Evolutionary conservation across 2,329 filamentous ascomycete genomes (phyloP).

Genomic region (Hypoxylon sp.): DNA sequence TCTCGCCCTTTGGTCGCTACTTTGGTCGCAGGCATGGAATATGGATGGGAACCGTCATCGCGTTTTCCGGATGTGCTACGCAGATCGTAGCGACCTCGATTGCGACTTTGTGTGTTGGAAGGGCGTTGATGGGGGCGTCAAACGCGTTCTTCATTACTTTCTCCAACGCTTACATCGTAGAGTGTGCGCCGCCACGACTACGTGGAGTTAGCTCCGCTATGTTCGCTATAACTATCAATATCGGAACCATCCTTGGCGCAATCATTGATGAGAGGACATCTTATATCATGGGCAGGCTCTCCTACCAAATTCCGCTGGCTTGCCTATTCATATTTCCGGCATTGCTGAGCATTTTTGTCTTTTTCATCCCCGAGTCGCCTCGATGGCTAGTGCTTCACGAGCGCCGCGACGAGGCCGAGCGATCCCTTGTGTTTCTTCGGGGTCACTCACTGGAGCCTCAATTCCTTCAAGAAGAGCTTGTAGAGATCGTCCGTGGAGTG

Average conservation of each 20-base stretch:
- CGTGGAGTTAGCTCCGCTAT: slow-evolving; percentile 37
- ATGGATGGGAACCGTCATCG: slow-evolving; percentile 47
- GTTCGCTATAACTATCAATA: slow-evolving; percentile 37
- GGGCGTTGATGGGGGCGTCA: slow-evolving; percentile 48
- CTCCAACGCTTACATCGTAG: slow-evolving; percentile 50
- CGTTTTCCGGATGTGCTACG: slow-evolving; percentile 42
- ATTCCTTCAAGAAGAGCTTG: slow-evolving; percentile 45
- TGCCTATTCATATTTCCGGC: slow-evolving; percentile 42
- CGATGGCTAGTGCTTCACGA: slow-evolving; percentile 52
- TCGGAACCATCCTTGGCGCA: slow-evolving; percentile 39
- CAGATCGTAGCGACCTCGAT: slow-evolving; percentile 46
- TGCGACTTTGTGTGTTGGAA: slow-evolving; percentile 46
- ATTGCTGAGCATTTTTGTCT: slow-evolving; percentile 42
- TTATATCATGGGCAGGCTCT: slow-evolving; percentile 37
- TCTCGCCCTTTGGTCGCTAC: slow-evolving; percentile 43
- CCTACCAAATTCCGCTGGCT: slow-evolving; percentile 43
- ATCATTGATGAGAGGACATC: slow-evolving; percentile 41
- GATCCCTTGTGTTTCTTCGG: slow-evolving; percentile 46
- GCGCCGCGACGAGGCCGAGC: slow-evolving; percentile 49
- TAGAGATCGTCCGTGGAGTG: slow-evolving; percentile 47
- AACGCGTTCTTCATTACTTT: slow-evolving; percentile 51
- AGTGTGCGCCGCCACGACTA: slow-evolving; percentile 46
- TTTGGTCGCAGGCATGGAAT: slow-evolving; percentile 49
- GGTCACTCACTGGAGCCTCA: slow-evolving; percentile 42
- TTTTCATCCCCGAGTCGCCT: slow-evolving; percentile 51